Percentiles rank a stretch among this genome's conserved stretches.
Evolutionary conservation across 2,329 filamentous ascomycete genomes (phyloP).

Genomic region (Colletotrichum tamarilloi): DNA sequence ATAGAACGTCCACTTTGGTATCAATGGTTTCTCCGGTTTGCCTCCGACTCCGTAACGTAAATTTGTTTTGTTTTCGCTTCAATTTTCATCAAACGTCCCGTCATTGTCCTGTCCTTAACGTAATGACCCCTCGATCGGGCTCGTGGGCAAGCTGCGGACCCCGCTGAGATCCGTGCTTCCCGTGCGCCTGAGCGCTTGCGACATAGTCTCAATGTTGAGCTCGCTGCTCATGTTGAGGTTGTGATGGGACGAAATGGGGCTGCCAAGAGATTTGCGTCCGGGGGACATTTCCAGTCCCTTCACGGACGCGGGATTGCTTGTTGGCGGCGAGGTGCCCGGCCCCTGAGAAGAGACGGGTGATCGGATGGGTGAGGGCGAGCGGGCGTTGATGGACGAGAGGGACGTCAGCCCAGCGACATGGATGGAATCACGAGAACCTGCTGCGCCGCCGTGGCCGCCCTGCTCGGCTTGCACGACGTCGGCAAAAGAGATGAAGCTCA

Average conservation of each 20-base stretch:
- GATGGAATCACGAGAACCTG: conserved; percentile 74
- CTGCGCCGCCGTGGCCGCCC: conserved; percentile 61
- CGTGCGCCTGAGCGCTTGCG: conserved; percentile 86
- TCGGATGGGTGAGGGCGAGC: conserved; percentile 83
- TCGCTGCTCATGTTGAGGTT: conserved; percentile 70
- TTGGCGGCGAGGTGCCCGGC: conserved; percentile 76
- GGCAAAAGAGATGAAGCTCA: conserved; percentile 97
- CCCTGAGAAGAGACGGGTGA: conserved; percentile 82
- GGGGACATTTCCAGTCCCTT: conserved; percentile 81
- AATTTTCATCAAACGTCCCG: background rate
- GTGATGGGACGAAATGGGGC: conserved; percentile 68
- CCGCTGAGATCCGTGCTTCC: conserved; percentile 81
- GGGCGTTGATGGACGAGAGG: conserved; percentile 64
- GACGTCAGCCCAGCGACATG: conserved; percentile 76
- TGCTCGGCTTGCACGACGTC: conserved; percentile 93
- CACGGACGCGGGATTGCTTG: conserved; percentile 79
- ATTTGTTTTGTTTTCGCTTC: conserved; percentile 13
- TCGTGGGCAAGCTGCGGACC: conserved; percentile 66
- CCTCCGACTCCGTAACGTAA: conserved; percentile 34
- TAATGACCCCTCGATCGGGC: conserved; percentile 60
- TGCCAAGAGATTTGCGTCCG: conserved; percentile 68
- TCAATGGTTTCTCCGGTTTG: conserved; percentile 34
- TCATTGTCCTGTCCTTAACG: conserved; percentile 1
- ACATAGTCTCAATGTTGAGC: conserved; percentile 92
- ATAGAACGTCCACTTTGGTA: conserved; percentile 35